Percentiles rank a stretch among this genome's conserved stretches.
Evolutionary conservation across 352 stramenopile species (phyloP).

Genomic region (Globisporangium yorkense): DNA sequence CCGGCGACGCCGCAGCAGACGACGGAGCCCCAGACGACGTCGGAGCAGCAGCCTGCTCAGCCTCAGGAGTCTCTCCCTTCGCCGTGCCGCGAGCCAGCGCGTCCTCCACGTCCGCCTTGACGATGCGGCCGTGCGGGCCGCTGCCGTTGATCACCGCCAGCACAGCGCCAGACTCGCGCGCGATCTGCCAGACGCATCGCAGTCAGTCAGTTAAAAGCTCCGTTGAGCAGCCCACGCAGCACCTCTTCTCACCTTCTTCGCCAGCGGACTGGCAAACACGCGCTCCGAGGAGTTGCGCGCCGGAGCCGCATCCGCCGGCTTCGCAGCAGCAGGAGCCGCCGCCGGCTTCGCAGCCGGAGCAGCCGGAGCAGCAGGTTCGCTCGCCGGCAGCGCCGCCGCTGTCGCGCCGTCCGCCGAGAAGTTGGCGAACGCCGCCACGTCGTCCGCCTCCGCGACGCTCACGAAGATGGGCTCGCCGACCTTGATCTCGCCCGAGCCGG

Average conservation of each 20-base stretch:
- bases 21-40: slow-evolving; percentile 13
- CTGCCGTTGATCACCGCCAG: slow-evolving; percentile 69
- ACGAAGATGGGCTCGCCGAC: slow-evolving; percentile 72
- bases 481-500: slow-evolving; percentile 83
- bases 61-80: not conserved
- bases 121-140: slow-evolving; percentile 87
- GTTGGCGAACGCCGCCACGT: slow-evolving; percentile 50
- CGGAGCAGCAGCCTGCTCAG: slow-evolving; percentile 1
- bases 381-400: slow-evolving; percentile 12
- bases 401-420: slow-evolving; percentile 35
- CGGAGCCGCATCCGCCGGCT: too few species aligned
- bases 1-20: slow-evolving; percentile 21
- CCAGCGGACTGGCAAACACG: slow-evolving; percentile 93
- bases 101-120: slow-evolving; percentile 93
- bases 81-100: slow-evolving; percentile 69
- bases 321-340: slow-evolving; percentile 10
- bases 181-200: slow-evolving; percentile 38
- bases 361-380: slow-evolving; percentile 16
- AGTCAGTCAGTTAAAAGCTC: slow-evolving; percentile 18
- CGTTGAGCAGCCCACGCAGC: too few species aligned
- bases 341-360: slow-evolving; percentile 9
- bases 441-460: slow-evolving; percentile 44
- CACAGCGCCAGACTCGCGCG: slow-evolving; percentile 69
- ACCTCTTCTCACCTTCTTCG: slow-evolving; percentile 67
- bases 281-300: slow-evolving; percentile 43